phyloP scores from a whole-genome alignment of 2,329 filamentous ascomycete species.

The Paracorniculantispora psalliotae region DNA sequence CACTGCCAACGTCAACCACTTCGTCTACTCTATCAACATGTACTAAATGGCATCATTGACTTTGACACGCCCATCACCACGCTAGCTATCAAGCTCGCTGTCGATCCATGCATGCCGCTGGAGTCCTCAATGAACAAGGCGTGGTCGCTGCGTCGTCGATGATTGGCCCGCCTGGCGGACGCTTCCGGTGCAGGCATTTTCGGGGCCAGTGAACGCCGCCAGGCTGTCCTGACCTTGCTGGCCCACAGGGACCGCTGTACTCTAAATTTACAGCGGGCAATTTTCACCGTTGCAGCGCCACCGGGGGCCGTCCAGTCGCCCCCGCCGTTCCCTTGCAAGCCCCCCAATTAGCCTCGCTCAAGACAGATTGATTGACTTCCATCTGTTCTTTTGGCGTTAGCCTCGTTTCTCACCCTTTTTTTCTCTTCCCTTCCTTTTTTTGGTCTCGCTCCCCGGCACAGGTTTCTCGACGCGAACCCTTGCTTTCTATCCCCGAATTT shows the following conservation, averaged over 20 bases:
- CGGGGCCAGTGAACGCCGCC: no score
- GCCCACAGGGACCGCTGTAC: background rate
- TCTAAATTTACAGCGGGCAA: background rate
- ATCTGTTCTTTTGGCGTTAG: conserved; percentile 2
- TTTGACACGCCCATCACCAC: background rate
- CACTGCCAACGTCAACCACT: no score
- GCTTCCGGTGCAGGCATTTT: no score
- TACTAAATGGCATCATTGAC: background rate
- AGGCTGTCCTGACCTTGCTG: no score
- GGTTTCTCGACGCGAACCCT: background rate
- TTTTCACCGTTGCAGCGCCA: background rate
- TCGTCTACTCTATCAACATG: no score
- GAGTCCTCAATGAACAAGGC: background rate
- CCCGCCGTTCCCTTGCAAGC: background rate
- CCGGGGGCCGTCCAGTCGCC: background rate
- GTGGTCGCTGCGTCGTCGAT: background rate
- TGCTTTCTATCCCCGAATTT: background rate
- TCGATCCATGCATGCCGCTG: background rate
- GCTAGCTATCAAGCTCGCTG: background rate
- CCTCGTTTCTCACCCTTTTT: background rate
- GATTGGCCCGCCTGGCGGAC: background rate
- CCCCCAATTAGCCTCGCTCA: background rate
- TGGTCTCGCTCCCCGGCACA: no score
- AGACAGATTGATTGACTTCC: background rate
- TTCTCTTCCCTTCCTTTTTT: no score